Evolutionary conservation across 176 grass and related monocot genomes (phyloP).

Genomic region (Musa itinerans): DNA sequence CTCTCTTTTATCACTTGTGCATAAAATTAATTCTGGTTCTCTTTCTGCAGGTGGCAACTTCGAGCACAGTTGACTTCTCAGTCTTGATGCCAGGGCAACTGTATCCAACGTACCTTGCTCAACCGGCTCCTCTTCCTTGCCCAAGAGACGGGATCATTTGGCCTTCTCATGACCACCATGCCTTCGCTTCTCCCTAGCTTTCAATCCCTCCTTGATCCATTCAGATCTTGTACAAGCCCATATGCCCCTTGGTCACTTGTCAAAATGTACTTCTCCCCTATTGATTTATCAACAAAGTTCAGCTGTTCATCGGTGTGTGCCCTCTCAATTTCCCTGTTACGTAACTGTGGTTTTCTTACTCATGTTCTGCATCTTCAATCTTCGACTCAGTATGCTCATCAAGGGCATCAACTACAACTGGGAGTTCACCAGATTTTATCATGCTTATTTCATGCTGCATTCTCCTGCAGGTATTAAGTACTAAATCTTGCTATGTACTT

Average conservation of each 20-base stretch:
- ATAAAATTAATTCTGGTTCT: background rate
- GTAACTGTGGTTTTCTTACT: background rate
- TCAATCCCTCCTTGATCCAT: background rate
- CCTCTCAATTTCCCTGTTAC: background rate
- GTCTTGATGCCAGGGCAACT: conserved; percentile 19
- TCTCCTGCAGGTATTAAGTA: too few relatives aligned
- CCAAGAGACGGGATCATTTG: conserved; percentile 12
- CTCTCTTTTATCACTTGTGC: background rate
- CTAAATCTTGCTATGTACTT: too few relatives aligned
- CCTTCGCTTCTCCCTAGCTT: background rate
- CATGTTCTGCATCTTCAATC: background rate
- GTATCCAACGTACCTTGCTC: conserved; percentile 21
- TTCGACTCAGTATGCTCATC: too few relatives aligned
- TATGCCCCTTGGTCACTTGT: too few relatives aligned
- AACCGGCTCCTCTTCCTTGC: conserved; percentile 18
- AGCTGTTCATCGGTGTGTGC: background rate
- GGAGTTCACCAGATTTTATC: too few relatives aligned
- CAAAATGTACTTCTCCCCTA: background rate
- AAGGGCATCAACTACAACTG: too few relatives aligned
- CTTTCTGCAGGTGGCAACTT: background rate
- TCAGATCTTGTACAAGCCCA: background rate
- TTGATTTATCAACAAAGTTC: background rate
- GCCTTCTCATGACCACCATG: conserved; percentile 4
- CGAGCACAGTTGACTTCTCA: background rate
- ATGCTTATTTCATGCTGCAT: too few relatives aligned